Percentiles rank a stretch among this genome's conserved stretches.
Conservation (phyloP, 176 grass and related monocot species). For the Phyllostachys edulis region DNA sequence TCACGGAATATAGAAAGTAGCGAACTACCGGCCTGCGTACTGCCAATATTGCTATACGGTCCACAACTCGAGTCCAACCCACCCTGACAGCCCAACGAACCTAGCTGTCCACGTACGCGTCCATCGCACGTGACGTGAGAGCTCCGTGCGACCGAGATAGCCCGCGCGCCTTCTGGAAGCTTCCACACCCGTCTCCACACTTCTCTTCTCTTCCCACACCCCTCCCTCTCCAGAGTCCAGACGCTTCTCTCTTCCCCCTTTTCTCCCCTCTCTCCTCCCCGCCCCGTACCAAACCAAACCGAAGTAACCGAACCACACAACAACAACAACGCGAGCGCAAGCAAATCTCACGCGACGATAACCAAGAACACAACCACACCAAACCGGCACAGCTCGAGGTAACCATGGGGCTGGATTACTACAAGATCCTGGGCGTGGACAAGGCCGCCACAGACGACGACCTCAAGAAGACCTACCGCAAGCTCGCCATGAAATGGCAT, state of each 20-base stretch:
- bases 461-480: slow-evolving; percentile 95
- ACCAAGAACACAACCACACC: not conserved
- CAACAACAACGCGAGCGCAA: not conserved
- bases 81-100: too few species aligned
- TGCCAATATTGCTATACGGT: too few species aligned
- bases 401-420: slow-evolving; percentile 87
- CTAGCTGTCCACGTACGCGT: too few species aligned
- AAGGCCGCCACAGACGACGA: slow-evolving; percentile 80
- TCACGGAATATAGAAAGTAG: too few species aligned
- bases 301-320: not conserved
- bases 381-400: not conserved
- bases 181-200: slow-evolving; percentile 52
- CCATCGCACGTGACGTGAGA: too few species aligned
- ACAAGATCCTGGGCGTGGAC: slow-evolving; percentile 85
- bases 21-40: too few species aligned
- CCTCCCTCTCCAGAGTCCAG: slow-evolving; percentile 69
- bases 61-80: too few species aligned
- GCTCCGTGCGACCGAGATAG: not conserved
- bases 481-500: slow-evolving; percentile 99
- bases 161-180: slow-evolving; percentile 59
- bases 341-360: not conserved
- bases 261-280: slow-evolving; percentile 12
- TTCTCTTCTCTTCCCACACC: not conserved
- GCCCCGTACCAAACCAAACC: not conserved
- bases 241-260: slow-evolving; percentile 47